phyloP scores from a whole-genome alignment of 352 stramenopile species.

The Pythium dissotocum region DNA sequence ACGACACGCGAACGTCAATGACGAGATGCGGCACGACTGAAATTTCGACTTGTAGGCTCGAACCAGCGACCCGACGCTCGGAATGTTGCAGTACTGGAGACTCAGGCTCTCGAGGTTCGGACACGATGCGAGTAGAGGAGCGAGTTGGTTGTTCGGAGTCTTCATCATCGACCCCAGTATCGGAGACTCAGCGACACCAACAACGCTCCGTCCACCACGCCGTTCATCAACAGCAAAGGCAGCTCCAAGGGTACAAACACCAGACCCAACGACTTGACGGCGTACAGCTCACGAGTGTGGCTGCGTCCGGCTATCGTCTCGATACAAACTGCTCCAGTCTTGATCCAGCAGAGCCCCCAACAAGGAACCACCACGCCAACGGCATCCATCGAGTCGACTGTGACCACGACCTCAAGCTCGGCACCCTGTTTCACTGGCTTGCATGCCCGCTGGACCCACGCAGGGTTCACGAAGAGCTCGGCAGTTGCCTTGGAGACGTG shows the following conservation, averaged over 20 bases:
- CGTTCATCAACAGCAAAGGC: neutral
- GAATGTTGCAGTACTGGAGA: neutral
- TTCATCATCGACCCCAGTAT: neutral
- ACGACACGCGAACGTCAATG: neutral
- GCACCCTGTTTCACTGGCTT: neutral
- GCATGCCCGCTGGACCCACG: neutral
- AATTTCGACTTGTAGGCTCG: neutral
- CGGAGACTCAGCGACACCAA: neutral
- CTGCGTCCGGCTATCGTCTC: neutral
- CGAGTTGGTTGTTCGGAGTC: neutral
- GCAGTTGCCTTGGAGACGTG: neutral
- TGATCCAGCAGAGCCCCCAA: neutral
- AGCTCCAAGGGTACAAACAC: neutral
- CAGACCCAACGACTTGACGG: neutral
- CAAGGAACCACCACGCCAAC: neutral
- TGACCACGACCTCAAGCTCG: neutral
- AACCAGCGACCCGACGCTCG: neutral
- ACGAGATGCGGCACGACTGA: neutral
- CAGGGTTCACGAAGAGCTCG: neutral
- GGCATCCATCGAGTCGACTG: neutral
- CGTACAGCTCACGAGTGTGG: neutral
- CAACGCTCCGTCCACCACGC: neutral
- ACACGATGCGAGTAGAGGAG: neutral
- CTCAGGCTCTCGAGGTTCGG: neutral
- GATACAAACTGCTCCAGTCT: neutral